phyloP scores from a whole-genome alignment of 106 monocot genomes.

The Dioscorea dumetorum region DNA sequence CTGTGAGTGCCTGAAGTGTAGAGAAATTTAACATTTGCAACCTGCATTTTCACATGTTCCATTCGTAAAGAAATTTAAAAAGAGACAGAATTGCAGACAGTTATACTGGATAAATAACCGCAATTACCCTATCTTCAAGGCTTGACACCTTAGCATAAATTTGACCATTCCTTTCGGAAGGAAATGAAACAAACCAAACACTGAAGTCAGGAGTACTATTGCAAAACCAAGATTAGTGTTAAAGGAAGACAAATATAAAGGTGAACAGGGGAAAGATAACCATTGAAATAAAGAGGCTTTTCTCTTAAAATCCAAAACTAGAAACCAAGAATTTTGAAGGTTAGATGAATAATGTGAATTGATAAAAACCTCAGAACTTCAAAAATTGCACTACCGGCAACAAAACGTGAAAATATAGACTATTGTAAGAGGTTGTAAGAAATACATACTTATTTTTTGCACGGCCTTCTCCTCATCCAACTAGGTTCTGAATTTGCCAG shows the following conservation, averaged over 20 bases:
- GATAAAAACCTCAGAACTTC: no score
- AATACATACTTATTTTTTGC: conserved; percentile 61
- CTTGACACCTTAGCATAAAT: conserved; percentile 50
- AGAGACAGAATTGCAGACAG: neutral
- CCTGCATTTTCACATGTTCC: conserved; percentile 22
- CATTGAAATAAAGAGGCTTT: neutral
- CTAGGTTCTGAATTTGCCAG: conserved; percentile 70
- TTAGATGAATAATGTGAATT: neutral
- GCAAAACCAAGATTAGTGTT: neutral
- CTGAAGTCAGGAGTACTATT: neutral
- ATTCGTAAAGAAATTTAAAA: neutral
- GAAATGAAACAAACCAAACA: conserved; percentile 20
- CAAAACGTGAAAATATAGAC: neutral
- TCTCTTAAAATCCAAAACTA: neutral
- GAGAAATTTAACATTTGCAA: conserved; percentile 55
- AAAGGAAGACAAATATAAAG: neutral
- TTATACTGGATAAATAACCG: neutral
- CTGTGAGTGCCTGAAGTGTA: no score
- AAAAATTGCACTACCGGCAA: no score
- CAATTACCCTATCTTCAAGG: conserved; percentile 69
- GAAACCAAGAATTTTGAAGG: neutral
- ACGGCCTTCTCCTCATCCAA: conserved; percentile 68
- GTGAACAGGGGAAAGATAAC: no score
- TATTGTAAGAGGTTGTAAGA: neutral
- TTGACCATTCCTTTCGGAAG: conserved; percentile 29